Evolutionary conservation across 306 rosid species (phyloP), one percentile per base, ranked within the genome.

Genomic region (Acacia confusa): DNA sequence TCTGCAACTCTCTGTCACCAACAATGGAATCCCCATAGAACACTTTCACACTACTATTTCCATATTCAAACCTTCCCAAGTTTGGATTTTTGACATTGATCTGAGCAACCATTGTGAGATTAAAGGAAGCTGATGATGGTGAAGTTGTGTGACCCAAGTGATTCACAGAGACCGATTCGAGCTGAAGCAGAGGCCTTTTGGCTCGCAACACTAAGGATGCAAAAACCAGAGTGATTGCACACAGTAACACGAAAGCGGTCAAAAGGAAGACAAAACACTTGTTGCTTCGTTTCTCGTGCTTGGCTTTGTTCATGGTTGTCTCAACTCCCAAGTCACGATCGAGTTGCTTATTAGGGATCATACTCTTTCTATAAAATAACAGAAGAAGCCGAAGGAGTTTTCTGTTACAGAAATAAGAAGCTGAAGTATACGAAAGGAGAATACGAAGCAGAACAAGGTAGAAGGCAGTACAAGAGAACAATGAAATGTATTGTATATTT

Each of bases 231-330:
- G 90, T 0, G 75, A 83, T 7, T 20, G 87, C 76, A 70, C 81
- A 30, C 9, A 47, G 82, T 36, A 87, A 0, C 41, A 92, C 97
- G 45, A 92, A 73, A 1, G 22, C 22, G 1, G 91, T 44, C 17
- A 94, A 88, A 36, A 87, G 0, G 72, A 75, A 87, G 7, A 94
- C 85, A 72, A 92, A 91, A 68, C 95, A 87, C 81, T 88, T 92
- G 86, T 80, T 85, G 83, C 77, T 88, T 40, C 89, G 53, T 53
- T 92, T 88, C 16, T 81, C 19, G 16, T 71, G 78, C 12, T 66
- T 81, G 45, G 81, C 60, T 65, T 63, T 84, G 81, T 83, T 72
- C 22, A 86, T 75, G 19, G 84, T 67, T n/a, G 72, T 15, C 28
- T 65, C 44, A 28, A 7, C 0, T 28, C 9, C 20, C 40, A 13